Base-by-base conservation (phyloP, 148 eudicot genomes). In the Rhododendron kiyosumense region DNA sequence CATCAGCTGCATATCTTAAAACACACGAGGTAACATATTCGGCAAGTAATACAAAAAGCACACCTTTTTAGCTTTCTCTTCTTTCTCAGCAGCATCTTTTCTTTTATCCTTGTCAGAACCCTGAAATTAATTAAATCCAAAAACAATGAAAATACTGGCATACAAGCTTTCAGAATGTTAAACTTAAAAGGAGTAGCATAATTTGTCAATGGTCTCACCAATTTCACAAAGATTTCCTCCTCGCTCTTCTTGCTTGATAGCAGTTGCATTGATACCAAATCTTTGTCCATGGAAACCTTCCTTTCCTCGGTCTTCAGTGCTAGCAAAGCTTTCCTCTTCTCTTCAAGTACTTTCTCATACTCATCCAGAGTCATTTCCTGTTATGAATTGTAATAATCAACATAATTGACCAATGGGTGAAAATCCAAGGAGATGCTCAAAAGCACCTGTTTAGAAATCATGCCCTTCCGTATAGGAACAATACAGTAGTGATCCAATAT, bases 291-390 rank as follows among this genome's bases (percentile, higher is more conserved):
- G 78, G 88, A 88, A 43, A 95, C 94, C 88, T 93, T 96, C 92
- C 98, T 94, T 83, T 93, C 97, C 87, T 92, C 94, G 32, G 90
- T 86, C 85, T 92, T 96, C 77, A 90, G 73, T 5, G 92, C 73
- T n/a, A 45, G 82, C 88, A 96, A 86, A 45, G 94, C 96, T 87
- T 93, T 93, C 89, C 98, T 93, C 88, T 93, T 96, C 94, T 93
- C 98, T 87, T 93, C 96, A 3, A 91, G 90, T 14, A 94, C 91
- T 85, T 92, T 96, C 91, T 93, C 92, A 88, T 96, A 96, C 88
- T 96, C 98, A 83, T 92, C 96, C 65, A 96, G 93, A 0, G 98
- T 96, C 94, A 93, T 92, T 88, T 96, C 93, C 98, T 94, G 36
- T 32, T 4, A 54, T 4, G 61, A 54, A 54, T 54, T 7, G 17